phyloP scores from a whole-genome alignment of 345 rosid species.

The Trapa bicornis region DNA sequence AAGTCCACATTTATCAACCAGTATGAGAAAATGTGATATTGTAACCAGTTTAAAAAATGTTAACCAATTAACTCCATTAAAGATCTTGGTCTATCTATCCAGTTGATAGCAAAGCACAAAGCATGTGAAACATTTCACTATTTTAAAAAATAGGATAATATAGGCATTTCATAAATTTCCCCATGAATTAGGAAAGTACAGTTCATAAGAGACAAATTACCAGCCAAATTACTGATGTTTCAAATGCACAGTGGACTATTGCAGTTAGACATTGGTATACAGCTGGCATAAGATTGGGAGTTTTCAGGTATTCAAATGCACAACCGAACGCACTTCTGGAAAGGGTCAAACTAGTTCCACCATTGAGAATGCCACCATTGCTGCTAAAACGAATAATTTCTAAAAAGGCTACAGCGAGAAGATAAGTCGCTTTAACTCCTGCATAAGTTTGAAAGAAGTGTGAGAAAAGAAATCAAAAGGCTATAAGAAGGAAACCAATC shows the following conservation, averaged over 20 bases:
- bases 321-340: slow-evolving; percentile 97
- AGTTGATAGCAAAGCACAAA: not conserved
- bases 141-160: not conserved
- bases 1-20: not conserved
- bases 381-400: slow-evolving; percentile 94
- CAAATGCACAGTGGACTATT: slow-evolving; percentile 87
- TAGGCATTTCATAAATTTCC: not conserved
- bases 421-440: slow-evolving; percentile 99
- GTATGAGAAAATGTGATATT: not conserved
- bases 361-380: slow-evolving; percentile 96
- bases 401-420: slow-evolving; percentile 95
- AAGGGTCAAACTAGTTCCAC: slow-evolving; percentile 45
- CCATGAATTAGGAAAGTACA: too few relatives aligned
- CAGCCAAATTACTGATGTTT: slow-evolving; percentile 86
- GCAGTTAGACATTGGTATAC: slow-evolving; percentile 88
- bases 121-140: not conserved
- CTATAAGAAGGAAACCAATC: not conserved
- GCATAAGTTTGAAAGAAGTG: slow-evolving; percentile 16
- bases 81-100: not conserved
- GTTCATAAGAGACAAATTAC: slow-evolving; percentile 11
- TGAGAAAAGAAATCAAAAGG: not conserved
- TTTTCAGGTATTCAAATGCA: slow-evolving; percentile 90
- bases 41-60: not conserved
- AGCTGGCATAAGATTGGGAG: slow-evolving; percentile 82
- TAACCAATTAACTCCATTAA: not conserved